phyloP scores from a whole-genome alignment of 2,329 filamentous ascomycete genomes.

The Paecilomyces dactylethromorphus region DNA sequence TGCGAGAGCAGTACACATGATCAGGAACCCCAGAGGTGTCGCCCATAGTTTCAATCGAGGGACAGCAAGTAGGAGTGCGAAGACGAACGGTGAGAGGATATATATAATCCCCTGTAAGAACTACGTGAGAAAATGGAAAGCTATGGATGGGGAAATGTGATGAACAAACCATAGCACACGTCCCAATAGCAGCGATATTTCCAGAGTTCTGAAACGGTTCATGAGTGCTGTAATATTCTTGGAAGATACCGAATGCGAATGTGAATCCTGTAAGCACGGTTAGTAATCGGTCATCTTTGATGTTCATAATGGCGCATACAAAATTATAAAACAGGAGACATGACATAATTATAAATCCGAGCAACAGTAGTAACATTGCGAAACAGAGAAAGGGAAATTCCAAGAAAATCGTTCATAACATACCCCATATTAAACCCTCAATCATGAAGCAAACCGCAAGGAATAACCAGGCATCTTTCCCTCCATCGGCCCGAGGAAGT shows the following conservation, averaged over 20 bases:
- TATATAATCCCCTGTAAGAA: constrained; percentile 27
- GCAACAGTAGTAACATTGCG: background rate
- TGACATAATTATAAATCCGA: background rate
- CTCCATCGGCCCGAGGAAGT: background rate
- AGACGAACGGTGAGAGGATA: constrained; percentile 24
- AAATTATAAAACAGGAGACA: constrained; percentile 3
- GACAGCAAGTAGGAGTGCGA: constrained; percentile 29
- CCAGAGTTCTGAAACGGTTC: constrained; percentile 47
- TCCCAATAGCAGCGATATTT: constrained; percentile 57
- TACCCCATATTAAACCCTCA: constrained; percentile 51
- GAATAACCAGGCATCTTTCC: too few relatives aligned
- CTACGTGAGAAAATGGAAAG: background rate
- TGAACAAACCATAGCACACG: constrained; percentile 48
- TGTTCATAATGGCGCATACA: constrained; percentile 1
- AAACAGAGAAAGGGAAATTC: background rate
- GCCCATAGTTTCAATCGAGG: constrained; percentile 27
- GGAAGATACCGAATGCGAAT: constrained; percentile 64
- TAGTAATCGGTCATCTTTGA: background rate
- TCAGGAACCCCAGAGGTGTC: constrained; percentile 28
- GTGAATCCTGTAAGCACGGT: constrained; percentile 50
- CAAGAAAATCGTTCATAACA: constrained; percentile 3
- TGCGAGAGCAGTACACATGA: constrained; percentile 27
- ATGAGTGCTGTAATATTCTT: constrained; percentile 59
- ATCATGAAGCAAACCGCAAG: constrained; percentile 43
- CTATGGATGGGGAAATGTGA: background rate